Conservation (phyloP, 305 asterid genomes). For the Petunia hybrid region DNA sequence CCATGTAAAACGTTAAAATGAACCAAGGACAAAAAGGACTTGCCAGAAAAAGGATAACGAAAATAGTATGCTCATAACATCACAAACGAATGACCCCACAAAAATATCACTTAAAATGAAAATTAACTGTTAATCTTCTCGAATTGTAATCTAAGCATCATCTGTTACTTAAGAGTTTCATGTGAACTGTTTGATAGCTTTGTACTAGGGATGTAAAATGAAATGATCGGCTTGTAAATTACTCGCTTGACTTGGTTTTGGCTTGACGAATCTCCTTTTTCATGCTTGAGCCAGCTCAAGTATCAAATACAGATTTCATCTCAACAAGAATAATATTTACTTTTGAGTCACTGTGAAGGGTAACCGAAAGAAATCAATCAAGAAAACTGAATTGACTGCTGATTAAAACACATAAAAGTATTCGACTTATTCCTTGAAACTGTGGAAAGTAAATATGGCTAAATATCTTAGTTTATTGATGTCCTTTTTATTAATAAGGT, state of each 20-base stretch:
- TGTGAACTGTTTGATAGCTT: background rate
- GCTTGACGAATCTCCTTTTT: background rate
- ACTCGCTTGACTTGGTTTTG: background rate
- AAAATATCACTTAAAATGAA: slow-evolving; percentile 14
- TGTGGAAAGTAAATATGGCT: background rate
- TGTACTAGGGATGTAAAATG: background rate
- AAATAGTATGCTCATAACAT: background rate
- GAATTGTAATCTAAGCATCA: slow-evolving; percentile 17
- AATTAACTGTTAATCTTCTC: background rate
- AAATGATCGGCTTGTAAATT: background rate
- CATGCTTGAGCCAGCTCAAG: background rate
- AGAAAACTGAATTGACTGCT: background rate
- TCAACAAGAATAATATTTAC: background rate
- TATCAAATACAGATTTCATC: background rate
- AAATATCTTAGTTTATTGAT: background rate
- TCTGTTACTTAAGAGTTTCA: background rate
- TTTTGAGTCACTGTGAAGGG: background rate
- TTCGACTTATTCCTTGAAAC: background rate
- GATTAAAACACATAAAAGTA: background rate
- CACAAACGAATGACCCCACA: background rate
- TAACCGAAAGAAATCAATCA: slow-evolving; percentile 3
- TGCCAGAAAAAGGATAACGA: background rate
- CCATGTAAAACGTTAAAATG: background rate
- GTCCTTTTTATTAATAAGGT: background rate
- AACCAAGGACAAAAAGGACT: slow-evolving; percentile 2